Evolutionary conservation across 2,329 filamentous ascomycete species (phyloP).

Genomic region (Ceratocystis lukuohia): DNA sequence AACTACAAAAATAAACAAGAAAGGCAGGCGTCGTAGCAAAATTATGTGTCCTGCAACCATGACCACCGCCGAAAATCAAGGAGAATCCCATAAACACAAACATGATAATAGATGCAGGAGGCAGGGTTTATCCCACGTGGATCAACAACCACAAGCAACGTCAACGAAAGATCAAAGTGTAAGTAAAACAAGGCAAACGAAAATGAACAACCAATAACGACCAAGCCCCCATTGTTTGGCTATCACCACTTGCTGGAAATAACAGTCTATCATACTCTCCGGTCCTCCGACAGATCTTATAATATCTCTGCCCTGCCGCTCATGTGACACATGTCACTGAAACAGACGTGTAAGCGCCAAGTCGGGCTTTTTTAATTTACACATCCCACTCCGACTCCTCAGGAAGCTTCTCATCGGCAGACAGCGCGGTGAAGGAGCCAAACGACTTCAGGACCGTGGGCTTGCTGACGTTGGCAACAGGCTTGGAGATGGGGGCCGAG

Average conservation of each 20-base stretch:
- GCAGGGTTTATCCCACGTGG: neutral
- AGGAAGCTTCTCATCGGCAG: constrained; percentile 31
- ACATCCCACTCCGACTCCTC: constrained; percentile 41
- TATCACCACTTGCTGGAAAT: constrained; percentile 1
- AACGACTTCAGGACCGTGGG: constrained; percentile 26
- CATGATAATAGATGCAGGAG: constrained; percentile 11
- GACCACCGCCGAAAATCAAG: neutral
- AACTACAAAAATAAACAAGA: constrained; percentile 4
- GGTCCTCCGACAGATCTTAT: neutral
- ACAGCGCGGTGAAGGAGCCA: constrained; percentile 39
- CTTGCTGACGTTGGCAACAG: constrained; percentile 21
- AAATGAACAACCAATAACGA: neutral
- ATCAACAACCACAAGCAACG: neutral
- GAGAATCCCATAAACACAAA: constrained; percentile 11
- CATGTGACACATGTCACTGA: neutral
- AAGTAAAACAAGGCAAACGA: constrained; percentile 6
- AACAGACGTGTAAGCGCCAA: neutral
- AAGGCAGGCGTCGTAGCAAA: neutral
- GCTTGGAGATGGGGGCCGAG: constrained; percentile 24
- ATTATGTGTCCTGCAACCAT: neutral
- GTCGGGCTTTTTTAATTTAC: constrained; percentile 23
- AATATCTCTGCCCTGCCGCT: neutral
- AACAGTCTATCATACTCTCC: constrained; percentile 1
- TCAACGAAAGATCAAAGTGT: constrained; percentile 5
- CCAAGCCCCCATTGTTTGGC: neutral